A percentile compares a stretch with the other conserved stretches of the same genome.
Conservation (phyloP, 768 basidiomycete species). For the Tulasnella sp. region DNA sequence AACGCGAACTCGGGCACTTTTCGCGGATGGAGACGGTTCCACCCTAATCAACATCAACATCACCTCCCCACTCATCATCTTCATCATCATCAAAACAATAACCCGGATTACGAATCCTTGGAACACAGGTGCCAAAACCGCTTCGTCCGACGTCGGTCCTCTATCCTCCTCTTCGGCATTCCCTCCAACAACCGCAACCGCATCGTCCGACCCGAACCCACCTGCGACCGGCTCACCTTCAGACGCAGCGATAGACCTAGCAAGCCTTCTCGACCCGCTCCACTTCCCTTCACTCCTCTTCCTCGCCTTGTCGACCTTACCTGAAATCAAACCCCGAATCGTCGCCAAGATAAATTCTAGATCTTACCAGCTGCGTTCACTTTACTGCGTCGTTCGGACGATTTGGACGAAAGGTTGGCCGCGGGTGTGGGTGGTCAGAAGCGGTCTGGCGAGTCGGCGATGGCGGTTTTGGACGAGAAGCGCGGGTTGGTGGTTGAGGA, state of each 20-base stretch:
- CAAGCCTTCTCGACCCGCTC: conserved; percentile 13
- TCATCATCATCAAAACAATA: no score
- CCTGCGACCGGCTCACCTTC: no score
- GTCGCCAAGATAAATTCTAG: neutral
- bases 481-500: neutral
- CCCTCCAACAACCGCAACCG: neutral
- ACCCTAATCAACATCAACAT: neutral
- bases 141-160: neutral
- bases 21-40: neutral
- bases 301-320: conserved; percentile 6
- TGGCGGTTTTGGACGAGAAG: neutral
- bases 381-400: neutral
- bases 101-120: neutral
- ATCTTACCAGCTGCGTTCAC: neutral
- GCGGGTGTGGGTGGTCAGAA: neutral
- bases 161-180: neutral
- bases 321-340: neutral
- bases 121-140: neutral
- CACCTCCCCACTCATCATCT: no score
- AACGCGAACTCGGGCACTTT: neutral
- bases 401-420: neutral
- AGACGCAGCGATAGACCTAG: neutral
- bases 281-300: conserved; percentile 9
- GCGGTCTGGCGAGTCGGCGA: no score
- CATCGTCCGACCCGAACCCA: neutral